Evolutionary conservation across 1,139 yeast genomes (phyloP), one percentile per base, ranked within the genome.

Genomic region (Zygoascus sp.): DNA sequence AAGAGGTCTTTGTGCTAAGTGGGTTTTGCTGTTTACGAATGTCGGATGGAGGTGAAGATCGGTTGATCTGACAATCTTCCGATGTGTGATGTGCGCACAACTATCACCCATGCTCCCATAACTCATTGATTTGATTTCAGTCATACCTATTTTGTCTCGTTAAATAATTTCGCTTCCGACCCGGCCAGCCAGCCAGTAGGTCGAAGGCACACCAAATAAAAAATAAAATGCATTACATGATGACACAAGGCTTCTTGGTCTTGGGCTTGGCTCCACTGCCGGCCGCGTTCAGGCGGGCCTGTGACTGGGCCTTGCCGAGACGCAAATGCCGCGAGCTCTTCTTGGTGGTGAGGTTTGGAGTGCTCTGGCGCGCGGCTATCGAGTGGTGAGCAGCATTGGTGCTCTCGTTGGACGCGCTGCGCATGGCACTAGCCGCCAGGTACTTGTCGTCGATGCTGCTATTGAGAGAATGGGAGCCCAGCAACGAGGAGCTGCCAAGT

Each of bases 401-500:
- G n/a, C 21, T 23, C 28, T 30, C 34, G 13, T 30, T 30, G 3
- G 34, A 30, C 16, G 11, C 9, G 17, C 17, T n/a, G 10, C 34
- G n/a, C 34, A n/a, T 30, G 3, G 34, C 34, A 11, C 17, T 30
- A 15, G n/a, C n/a, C n/a, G 34, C 15, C 34, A n/a, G 27, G 20
- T 15, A 30, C 13, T 40, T 40, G 20, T 40, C 47, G 21, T 47
- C 50, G 11, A 43, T 43, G 44, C 50, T 47, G 20, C 27, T 32
- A 36, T 16, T 47, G 30, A 48, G 23, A 19, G 38, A 42, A 20
- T 39, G 44, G 9, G 22, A 42, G 17, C 13, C 27, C 38, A 50
- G n/a, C n/a, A n/a, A n/a, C n/a, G n/a, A 35, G 1, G 50, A 44
- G 15, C 52, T 50, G 11, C 58, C 56, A 35, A 56, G 49, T 1